A percentile compares a stretch with the other conserved stretches of the same genome.
These are phyloP conservation scores for Aspergillus flavus DNA, from an alignment of 2,329 filamentous ascomycete genomes.

Conservation along the genomic window DNA sequence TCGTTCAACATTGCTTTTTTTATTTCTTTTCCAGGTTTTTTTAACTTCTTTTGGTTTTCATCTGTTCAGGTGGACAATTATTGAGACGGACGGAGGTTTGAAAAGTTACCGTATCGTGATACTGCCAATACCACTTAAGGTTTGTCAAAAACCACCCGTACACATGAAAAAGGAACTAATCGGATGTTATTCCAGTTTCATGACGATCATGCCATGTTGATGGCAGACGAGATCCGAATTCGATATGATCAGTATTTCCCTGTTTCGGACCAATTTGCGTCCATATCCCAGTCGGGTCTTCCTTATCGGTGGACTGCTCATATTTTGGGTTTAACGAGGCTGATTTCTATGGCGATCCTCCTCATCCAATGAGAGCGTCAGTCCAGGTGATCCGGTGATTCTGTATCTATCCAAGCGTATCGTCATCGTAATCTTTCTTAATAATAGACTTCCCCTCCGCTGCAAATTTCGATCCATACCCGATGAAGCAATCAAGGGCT, in stretches of 20 bases:
- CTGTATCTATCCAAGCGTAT: background rate
- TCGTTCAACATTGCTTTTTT: background rate
- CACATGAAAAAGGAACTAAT: background rate
- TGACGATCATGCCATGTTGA: background rate
- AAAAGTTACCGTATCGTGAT: background rate
- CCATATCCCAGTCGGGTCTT: background rate
- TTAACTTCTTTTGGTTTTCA: background rate
- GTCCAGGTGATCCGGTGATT: background rate
- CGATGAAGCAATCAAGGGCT: background rate
- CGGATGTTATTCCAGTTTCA: background rate
- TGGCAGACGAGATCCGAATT: background rate
- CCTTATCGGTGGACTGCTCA: background rate
- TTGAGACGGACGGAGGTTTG: background rate
- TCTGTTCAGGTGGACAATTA: conserved; percentile 4
- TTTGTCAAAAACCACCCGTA: background rate
- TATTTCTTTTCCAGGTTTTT: background rate
- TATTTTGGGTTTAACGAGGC: background rate
- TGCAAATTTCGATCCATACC: background rate
- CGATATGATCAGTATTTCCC: background rate
- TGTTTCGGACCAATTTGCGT: background rate
- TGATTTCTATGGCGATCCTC: background rate
- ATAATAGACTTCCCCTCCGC: conserved; percentile 1
- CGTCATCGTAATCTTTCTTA: background rate
- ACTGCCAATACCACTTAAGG: background rate
- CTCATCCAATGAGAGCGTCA: background rate